Conservation (phyloP, 192 early-diverging fungal genomes). For the Linnemannia elongata region DNA sequence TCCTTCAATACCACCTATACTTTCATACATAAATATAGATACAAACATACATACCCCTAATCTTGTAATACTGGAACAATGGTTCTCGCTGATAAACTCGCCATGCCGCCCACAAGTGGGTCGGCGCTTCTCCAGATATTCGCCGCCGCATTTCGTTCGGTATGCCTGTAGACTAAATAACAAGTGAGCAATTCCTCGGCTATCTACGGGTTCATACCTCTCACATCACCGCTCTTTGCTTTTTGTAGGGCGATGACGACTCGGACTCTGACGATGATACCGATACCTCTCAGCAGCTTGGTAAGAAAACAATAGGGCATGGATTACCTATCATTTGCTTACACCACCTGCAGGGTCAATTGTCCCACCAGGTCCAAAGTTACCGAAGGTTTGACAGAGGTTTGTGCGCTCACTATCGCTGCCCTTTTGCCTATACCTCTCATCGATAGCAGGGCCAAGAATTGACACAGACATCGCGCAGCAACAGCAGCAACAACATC, state of each 20-base stretch:
- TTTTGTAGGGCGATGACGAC: background rate
- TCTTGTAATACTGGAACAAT: background rate
- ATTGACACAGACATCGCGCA: background rate
- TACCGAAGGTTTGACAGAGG: background rate
- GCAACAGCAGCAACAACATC: background rate
- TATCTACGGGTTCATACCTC: background rate
- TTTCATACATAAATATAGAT: background rate
- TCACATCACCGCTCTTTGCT: background rate
- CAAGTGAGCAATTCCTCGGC: background rate
- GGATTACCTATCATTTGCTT: background rate
- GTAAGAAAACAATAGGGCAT: background rate
- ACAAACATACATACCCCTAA: background rate
- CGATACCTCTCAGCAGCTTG: background rate
- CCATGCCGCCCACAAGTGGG: slow-evolving; percentile 1
- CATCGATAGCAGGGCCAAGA: background rate
- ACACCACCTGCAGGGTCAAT: background rate
- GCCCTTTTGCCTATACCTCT: background rate
- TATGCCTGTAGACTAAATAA: background rate
- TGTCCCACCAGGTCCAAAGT: background rate
- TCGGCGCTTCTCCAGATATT: slow-evolving; percentile 22
- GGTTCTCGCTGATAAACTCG: background rate
- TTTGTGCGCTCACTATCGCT: background rate
- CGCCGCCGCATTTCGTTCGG: slow-evolving; percentile 18
- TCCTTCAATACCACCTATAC: background rate
- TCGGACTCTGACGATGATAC: slow-evolving; percentile 4